Conservation (phyloP, 2,329 filamentous ascomycete genomes). For the Alternaria solani region DNA sequence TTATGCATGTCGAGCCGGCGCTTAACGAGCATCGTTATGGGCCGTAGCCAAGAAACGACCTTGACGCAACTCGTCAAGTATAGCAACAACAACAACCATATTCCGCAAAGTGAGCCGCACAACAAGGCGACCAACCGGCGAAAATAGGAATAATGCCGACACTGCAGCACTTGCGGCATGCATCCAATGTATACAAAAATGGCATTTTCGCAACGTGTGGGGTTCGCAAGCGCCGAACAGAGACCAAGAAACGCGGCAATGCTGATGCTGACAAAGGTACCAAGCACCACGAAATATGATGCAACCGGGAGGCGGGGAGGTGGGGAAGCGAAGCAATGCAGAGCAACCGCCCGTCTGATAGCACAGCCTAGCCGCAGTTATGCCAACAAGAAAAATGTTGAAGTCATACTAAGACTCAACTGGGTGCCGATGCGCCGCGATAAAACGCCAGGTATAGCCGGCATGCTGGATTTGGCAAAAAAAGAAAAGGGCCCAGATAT, state of each 20-base stretch:
- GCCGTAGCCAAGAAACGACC: conserved; percentile 1
- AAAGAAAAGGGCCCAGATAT: conserved; percentile 7
- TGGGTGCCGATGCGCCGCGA: conserved; percentile 12
- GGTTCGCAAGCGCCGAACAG: conserved; percentile 12
- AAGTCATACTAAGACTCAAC: conserved; percentile 10
- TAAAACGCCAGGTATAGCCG: conserved; percentile 14
- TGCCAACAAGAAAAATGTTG: conserved; percentile 4
- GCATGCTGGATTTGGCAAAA: conserved; percentile 4
- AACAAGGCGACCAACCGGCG: background rate
- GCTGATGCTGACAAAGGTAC: conserved; percentile 7
- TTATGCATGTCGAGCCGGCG: conserved; percentile 4
- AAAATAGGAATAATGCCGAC: background rate
- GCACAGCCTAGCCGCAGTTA: conserved; percentile 3
- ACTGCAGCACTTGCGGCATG: background rate
- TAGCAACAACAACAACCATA: background rate
- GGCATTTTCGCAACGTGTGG: conserved; percentile 14
- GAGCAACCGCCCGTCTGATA: conserved; percentile 6
- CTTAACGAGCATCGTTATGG: background rate
- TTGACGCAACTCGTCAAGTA: background rate
- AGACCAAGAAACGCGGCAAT: conserved; percentile 2
- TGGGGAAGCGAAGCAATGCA: conserved; percentile 15
- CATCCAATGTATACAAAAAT: background rate
- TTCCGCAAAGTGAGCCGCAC: background rate
- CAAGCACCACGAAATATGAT: background rate
- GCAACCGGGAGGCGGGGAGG: conserved; percentile 17